Evolutionary conservation across 331 rosid species (phyloP).

Genomic region (Saraca asoca): DNA sequence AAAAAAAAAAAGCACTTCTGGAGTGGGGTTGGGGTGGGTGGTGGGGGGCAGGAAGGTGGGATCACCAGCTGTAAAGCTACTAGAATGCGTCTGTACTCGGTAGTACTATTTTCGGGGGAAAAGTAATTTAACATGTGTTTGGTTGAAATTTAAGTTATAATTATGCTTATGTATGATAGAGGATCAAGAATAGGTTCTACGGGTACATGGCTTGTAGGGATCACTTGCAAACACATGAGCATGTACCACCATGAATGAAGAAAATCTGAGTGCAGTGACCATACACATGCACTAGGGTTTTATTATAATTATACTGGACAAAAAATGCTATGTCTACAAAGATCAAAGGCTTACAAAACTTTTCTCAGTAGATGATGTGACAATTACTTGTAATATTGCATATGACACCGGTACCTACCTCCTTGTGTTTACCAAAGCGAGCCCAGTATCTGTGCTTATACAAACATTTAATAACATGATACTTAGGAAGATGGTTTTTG

Average conservation of each 20-base stretch:
- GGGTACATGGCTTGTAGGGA: background rate
- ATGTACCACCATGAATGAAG: background rate
- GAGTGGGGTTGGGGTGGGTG: too few relatives aligned
- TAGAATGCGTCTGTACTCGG: too few relatives aligned
- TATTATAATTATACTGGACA: background rate
- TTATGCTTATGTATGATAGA: background rate
- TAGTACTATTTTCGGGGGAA: too few relatives aligned
- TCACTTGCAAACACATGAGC: background rate
- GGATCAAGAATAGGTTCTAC: background rate
- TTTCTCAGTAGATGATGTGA: background rate
- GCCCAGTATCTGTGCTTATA: background rate
- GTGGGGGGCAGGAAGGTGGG: too few relatives aligned
- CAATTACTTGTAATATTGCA: background rate
- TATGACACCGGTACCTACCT: too few relatives aligned
- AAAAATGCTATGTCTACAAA: background rate
- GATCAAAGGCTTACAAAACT: too few relatives aligned
- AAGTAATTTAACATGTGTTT: too few relatives aligned
- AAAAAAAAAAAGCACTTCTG: too few relatives aligned
- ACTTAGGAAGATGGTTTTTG: background rate
- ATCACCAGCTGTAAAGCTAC: too few relatives aligned
- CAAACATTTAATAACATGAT: background rate
- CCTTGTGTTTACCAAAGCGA: constrained; percentile 6
- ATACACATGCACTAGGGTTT: background rate
- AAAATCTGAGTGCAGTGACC: background rate
- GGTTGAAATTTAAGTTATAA: too few relatives aligned